Evolutionary conservation across 495 filamentous ascomycete species (phyloP).

Genomic region (Friedmanniomyces endolithicus): DNA sequence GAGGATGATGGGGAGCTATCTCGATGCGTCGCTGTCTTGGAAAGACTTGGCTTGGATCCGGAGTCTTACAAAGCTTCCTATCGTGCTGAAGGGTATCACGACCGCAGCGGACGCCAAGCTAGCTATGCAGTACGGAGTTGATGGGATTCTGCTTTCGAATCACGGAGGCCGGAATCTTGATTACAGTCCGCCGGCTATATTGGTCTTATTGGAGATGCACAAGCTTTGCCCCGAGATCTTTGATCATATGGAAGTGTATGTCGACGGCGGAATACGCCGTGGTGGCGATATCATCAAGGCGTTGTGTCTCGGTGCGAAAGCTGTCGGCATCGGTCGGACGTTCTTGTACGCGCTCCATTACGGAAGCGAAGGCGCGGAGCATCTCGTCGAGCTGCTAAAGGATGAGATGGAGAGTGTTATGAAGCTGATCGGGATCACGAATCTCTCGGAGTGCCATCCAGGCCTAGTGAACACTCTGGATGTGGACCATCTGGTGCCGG

Average conservation of each 20-base stretch:
- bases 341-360: constrained; percentile 21
- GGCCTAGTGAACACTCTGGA: constrained; percentile 17
- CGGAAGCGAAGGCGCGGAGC: constrained; percentile 20
- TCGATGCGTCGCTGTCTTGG: constrained; percentile 38
- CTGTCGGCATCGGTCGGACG: constrained; percentile 18
- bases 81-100: constrained; percentile 55
- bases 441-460: constrained; percentile 46
- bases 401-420: constrained; percentile 69
- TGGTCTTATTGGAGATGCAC: constrained; percentile 53
- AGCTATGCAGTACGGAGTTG: constrained; percentile 42
- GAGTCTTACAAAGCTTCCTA: constrained; percentile 32
- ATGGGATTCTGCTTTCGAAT: constrained; percentile 51
- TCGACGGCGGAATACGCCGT: constrained; percentile 39
- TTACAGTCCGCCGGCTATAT: constrained; percentile 47
- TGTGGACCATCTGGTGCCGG: constrained; percentile 13
- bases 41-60: constrained; percentile 38
- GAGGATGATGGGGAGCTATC: constrained; percentile 56
- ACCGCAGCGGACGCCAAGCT: constrained; percentile 45
- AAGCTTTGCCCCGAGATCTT: constrained; percentile 47
- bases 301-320: constrained; percentile 19
- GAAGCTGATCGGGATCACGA: constrained; percentile 61
- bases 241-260: constrained; percentile 46
- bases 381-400: constrained; percentile 39
- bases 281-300: constrained; percentile 22
- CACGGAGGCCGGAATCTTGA: constrained; percentile 61